Evolutionary conservation across 305 asterid species (phyloP).

Genomic region (Solanum chacoense): DNA sequence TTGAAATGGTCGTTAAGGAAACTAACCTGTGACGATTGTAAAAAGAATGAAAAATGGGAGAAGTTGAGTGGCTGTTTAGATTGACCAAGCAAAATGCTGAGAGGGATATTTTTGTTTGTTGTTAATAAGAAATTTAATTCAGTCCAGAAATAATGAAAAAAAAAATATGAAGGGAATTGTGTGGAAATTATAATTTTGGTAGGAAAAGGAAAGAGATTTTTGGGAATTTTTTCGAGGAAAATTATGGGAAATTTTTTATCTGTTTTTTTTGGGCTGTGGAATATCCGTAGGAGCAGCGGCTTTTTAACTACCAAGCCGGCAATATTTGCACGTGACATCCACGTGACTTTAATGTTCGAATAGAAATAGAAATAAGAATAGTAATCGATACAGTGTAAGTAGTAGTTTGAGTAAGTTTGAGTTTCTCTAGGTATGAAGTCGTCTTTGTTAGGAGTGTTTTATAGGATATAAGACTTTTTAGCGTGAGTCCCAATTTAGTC

Average conservation of each 20-base stretch:
- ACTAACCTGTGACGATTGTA: constrained; percentile 28
- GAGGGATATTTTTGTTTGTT: background rate
- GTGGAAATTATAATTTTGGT: background rate
- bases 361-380: too few species aligned
- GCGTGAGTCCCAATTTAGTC: accelerated
- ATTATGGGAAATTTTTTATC: background rate
- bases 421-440: accelerated
- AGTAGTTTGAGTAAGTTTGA: background rate
- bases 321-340: background rate
- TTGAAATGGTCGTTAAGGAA: constrained; percentile 5
- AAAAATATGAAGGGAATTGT: background rate
- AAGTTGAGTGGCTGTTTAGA: background rate
- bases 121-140: background rate
- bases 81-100: background rate
- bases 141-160: background rate
- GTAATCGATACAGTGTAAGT: too few species aligned
- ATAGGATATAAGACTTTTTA: accelerated
- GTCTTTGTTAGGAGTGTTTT: too few species aligned
- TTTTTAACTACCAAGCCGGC: background rate
- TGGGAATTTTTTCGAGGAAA: background rate
- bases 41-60: background rate
- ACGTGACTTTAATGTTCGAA: background rate
- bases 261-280: background rate
- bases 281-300: background rate
- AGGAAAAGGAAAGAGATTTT: background rate